Evolutionary conservation across 2,329 filamentous ascomycete genomes (phyloP).

Genomic region (Passalora sequoiae): DNA sequence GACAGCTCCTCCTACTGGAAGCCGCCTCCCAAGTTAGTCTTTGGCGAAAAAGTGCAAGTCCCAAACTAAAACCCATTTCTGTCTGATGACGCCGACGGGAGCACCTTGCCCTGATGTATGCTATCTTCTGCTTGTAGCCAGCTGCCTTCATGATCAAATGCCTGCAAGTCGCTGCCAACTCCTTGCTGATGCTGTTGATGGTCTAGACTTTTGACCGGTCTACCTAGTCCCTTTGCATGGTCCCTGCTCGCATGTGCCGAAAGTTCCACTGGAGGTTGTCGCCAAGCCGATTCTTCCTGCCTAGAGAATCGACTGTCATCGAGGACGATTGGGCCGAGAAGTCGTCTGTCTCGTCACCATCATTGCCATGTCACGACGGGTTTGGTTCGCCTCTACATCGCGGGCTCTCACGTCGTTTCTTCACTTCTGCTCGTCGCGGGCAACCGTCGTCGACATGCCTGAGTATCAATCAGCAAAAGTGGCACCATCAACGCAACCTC

Average conservation of each 20-base stretch:
- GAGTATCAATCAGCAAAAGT: conserved; percentile 8
- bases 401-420: conserved; percentile 14
- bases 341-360: background rate
- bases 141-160: background rate
- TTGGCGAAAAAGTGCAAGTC: background rate
- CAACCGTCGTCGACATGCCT: conserved; percentile 77
- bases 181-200: background rate
- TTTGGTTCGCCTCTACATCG: background rate
- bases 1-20: conserved; percentile 1
- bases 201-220: background rate
- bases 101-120: background rate
- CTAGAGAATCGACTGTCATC: background rate
- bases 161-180: background rate
- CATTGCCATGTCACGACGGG: background rate
- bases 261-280: background rate
- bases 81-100: conserved; percentile 1
- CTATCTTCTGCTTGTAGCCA: background rate
- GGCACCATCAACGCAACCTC: background rate
- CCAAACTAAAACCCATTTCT: background rate
- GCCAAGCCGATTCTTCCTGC: conserved; percentile 2
- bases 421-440: conserved; percentile 50
- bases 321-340: background rate
- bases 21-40: background rate
- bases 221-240: background rate
- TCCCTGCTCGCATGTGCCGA: conserved; percentile 5